Base-by-base conservation (phyloP, 1,284 basidiomycete species). In the Microbotryum violaceum region DNA sequence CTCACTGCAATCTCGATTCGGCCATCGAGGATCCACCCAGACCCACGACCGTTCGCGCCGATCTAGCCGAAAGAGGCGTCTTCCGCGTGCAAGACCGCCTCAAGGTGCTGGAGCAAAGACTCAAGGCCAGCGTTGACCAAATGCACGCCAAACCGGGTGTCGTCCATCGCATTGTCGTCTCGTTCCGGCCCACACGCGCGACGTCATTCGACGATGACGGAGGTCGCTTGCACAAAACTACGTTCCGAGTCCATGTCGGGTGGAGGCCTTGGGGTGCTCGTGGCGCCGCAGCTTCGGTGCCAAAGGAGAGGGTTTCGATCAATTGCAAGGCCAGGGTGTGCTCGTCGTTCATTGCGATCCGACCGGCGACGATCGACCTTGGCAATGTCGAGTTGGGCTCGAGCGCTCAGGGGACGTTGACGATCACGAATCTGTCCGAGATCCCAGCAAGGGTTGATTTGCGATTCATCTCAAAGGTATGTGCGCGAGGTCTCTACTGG, bases 351-450 rank as follows among this genome's bases (percentile, higher is more conserved):
- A 78, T 80, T 68, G 68, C 70, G 37, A 73, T 80, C 51, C 49
- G 60, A 54, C 77, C 64, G 65, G 76, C 54, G 73, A 72, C 71
- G 54, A 74, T 80, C 58, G 79, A 80, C 65, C 78, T 80, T 63
- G 79, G 79, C 8, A 73, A 78, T 62, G 77, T 78, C n/a, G 78
- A 77, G 23, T 77, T 80, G 2, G 79, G 79, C 23, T 76, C 79
- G 18, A 74, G 74, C 51, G 77, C 77, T 70, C 73, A 75, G 46
- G 72, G 74, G 18, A 74, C 75, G 51, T 67, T 80, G 27, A 65
- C 70, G 29, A 77, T 80, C 54, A 70, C 72, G 54, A 80, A 80
- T 70, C 67, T 74, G 18, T 76, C 74, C 12, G 78, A 78, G 42
- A 70, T 80, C 12, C 76, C 75, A 10, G 77, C 79, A 8, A 74